A percentile compares a stretch with the other conserved stretches of the same genome.
Conservation (phyloP, 495 filamentous ascomycete genomes). For the Podospora bellae-mahoneyi region DNA sequence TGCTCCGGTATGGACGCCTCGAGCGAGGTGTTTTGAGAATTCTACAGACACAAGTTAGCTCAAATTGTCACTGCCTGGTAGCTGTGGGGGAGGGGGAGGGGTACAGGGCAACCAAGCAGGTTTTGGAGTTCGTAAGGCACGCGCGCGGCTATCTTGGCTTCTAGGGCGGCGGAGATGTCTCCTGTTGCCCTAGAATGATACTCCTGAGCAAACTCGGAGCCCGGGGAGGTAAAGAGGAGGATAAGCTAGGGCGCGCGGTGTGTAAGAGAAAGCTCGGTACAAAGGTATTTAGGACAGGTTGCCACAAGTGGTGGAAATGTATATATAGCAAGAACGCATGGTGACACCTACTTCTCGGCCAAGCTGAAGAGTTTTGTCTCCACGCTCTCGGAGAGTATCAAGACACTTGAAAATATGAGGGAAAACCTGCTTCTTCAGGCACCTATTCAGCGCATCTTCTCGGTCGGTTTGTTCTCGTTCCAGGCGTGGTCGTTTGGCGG, state of each 20-base stretch:
- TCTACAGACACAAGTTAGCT: neutral
- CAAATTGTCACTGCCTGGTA: neutral
- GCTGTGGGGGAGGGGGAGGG: neutral
- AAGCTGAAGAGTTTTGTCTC: neutral
- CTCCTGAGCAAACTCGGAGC: constrained; percentile 16
- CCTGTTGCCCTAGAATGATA: constrained; percentile 20
- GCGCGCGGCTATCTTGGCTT: constrained; percentile 15
- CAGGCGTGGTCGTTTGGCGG: neutral
- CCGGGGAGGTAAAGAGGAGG: constrained; percentile 2
- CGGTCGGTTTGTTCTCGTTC: neutral
- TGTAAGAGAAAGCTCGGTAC: neutral
- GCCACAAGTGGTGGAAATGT: neutral
- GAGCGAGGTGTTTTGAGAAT: neutral
- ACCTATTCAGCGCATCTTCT: neutral
- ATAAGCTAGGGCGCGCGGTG: neutral
- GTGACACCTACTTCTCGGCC: neutral
- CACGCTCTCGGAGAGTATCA: neutral
- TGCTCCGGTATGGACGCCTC: neutral
- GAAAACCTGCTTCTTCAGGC: neutral
- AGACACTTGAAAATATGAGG: neutral
- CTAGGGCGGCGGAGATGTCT: constrained; percentile 18
- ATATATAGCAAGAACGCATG: neutral
- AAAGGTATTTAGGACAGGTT: neutral
- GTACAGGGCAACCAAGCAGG: constrained; percentile 16
- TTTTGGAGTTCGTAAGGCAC: constrained; percentile 12